phyloP scores from a whole-genome alignment of 2,329 filamentous ascomycete species.

The Apiospora marii region DNA sequence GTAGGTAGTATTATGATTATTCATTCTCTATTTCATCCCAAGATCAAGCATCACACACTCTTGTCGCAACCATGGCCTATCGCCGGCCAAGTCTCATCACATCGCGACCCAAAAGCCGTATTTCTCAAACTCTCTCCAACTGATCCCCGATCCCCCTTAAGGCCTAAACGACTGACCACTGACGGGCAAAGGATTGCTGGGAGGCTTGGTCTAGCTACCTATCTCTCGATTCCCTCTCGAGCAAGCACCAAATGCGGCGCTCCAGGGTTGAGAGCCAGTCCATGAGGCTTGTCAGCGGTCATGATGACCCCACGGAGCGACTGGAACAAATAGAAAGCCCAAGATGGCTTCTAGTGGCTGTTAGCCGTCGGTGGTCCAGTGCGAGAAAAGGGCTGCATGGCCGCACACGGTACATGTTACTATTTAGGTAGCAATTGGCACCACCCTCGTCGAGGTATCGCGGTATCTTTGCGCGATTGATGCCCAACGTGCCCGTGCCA shows the following conservation, averaged over 20 bases:
- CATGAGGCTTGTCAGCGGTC: slow-evolving; percentile 35
- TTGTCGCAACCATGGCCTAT: slow-evolving; percentile 7
- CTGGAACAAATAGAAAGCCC: slow-evolving; percentile 38
- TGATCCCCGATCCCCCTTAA: slow-evolving; percentile 14
- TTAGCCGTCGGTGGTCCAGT: slow-evolving; percentile 27
- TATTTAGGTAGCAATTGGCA: slow-evolving; percentile 23
- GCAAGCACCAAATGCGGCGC: not conserved
- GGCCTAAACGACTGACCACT: slow-evolving; percentile 20
- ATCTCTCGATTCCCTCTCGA: not conserved
- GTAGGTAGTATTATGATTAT: not conserved
- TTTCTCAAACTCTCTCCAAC: slow-evolving; percentile 8
- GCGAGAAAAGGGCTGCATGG: slow-evolving; percentile 29
- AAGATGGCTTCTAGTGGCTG: slow-evolving; percentile 32
- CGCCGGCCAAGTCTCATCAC: slow-evolving; percentile 16
- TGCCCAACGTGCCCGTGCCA: slow-evolving; percentile 20
- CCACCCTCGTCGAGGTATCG: not conserved
- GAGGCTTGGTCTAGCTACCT: not conserved
- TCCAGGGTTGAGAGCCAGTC: slow-evolving; percentile 23
- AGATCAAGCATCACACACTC: not conserved
- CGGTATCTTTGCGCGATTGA: slow-evolving; percentile 20
- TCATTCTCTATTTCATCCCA: slow-evolving; percentile 17
- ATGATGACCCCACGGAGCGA: slow-evolving; percentile 35
- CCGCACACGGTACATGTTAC: slow-evolving; percentile 17
- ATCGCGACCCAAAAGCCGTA: slow-evolving; percentile 11
- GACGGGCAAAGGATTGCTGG: slow-evolving; percentile 27